Base-by-base conservation (phyloP, 192 early-diverging fungal genomes). In the Pilobolus umbonatus region DNA sequence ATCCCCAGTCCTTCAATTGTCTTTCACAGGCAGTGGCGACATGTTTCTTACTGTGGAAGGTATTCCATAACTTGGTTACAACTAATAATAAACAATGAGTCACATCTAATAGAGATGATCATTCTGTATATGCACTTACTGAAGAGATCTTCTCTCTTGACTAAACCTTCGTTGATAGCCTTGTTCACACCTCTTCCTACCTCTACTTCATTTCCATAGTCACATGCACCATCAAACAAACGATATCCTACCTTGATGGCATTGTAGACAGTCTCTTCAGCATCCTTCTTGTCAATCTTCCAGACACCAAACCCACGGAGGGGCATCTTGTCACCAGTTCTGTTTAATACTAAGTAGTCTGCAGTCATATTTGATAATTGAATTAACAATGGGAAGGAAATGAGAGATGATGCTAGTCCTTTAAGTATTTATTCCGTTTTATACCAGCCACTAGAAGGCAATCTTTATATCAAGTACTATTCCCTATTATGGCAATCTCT, bases 201-300 rank as follows among this genome's bases (percentile, higher is more conserved):
- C 54, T 86, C 78, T 22, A 69, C 66, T 48, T 88, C 85, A 35
- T 81, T 88, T 21, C 77, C 81, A 64, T 88, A 88, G 46, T 74
- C 75, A 46, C 73, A 65, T 28, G 85, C 87, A 43, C 75, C 69
- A 64, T 89, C 74, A 17, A 72, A 56, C 40, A 69, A 47, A 39
- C 74, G 70, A 39, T 76, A 73, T 12, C 65, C 73, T 43, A 31
- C 14, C 43, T 64, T 56, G 24, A 75, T 57, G 42, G 49, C 75
- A 52, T 73, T 68, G 61, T 72, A 64, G 26, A 82, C 68, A 15
- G 65, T 68, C 9, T 75, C 61, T 6, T 69, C 71, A 31, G 71
- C 55, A 24, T 51, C 45, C 21, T 79, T 58, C 26, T 72, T 73
- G 43, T 69, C 42, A 28, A 82, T 73, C 59, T 79, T 71, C 80